Base-by-base conservation (phyloP, 1,139 yeast genomes). In the Sugiyamaella pinicola region DNA sequence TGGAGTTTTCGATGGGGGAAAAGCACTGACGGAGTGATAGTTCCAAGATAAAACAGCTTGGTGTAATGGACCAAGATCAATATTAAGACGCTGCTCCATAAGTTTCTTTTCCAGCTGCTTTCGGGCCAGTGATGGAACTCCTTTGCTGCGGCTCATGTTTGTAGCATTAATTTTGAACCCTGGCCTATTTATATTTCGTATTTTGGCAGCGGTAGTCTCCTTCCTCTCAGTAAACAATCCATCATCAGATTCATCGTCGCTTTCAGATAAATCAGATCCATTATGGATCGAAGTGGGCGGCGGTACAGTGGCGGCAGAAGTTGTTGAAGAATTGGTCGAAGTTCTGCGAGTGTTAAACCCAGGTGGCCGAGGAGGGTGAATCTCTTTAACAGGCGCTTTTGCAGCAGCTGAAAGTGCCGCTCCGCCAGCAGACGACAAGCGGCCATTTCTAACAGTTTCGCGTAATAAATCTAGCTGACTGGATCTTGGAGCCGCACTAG, bases 1-100 rank as follows among this genome's bases (percentile, higher is more conserved):
- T 13, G 22, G 13, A 2, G 12, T 22, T 8, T 13, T 39, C 6
- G 34, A 59, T 67, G 75, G 77, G 0, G 96, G 97, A 61, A 72
- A 82, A 7, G 80, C 85, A 45, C 76, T 74, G 1, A 70, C 70
- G 19, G 80, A 74, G 51, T 77, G 82, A 63, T 82, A 91, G 54
- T 87, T 81, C 99, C 99, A 95, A 48, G 78, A 75, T 54, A 95
- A 73, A 9, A 95, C 76, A 7, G 77, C 77, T 28, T 76, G 74
- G 67, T 93, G 90, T 10, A 95, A 74, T 1, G 95, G 91, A 57
- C 81, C 83, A 65, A 89, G 69, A 63, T 85, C 88, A 18, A 91
- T 90, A 64, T 85, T 84, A 53, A 93, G 74, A 59, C 98, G 79
- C 59, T 80, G 74, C 59, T 95, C 80, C 93, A 89, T 87, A 55